Base-by-base conservation (phyloP, 2,329 filamentous ascomycete genomes). In the Pseudogymnoascus sp. region DNA sequence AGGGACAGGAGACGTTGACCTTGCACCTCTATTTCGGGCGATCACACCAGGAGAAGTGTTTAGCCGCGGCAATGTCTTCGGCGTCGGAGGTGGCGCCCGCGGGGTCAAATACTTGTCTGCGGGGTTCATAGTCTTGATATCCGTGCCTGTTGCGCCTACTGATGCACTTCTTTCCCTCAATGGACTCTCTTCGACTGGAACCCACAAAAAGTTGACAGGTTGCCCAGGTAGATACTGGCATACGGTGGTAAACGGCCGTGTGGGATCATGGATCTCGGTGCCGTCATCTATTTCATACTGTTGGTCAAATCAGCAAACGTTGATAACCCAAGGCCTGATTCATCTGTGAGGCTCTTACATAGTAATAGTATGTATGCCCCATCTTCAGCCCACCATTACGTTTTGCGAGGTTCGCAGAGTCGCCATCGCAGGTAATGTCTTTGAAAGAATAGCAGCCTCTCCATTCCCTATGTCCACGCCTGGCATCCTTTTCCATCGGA, bases 321-420 rank as follows among this genome's bases (percentile, higher is more conserved):
- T 56, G 26, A 33, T 56, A 33, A 19, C 46, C 46, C 59, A 56
- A 50, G 33, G 28, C 61, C 16, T 61, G 22, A 43, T 53, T 40
- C 41, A 63, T 37, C 31, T 19, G 66, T 61, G 61, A 60, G 46
- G 11, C 24, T 60, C 59, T 60, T 79, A 96, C 91, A 77, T 95
- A 97, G 80, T 96, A 98, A 83, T 93, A 97, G 76, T 97, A 97
- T 14, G 89, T 95, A 65, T 89, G 86, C 50, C 93, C 93, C 90
- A 96, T 96, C 75, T 89, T 95, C 67, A 97, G 82, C 61, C 89
- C 93, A 64, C 92, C 92, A 68, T 84, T 84, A 70, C 91, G 84
- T 69, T 84, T 85, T 24, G 75, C 75, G 61, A 78, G 80, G 68
- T 78, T 75, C 59, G 79, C 75, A 50, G 78, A 72, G 59, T 79